Percentiles rank a stretch among this genome's conserved stretches.
Conservation (phyloP, 352 stramenopile species). For the Elongisporangium senticosum region DNA sequence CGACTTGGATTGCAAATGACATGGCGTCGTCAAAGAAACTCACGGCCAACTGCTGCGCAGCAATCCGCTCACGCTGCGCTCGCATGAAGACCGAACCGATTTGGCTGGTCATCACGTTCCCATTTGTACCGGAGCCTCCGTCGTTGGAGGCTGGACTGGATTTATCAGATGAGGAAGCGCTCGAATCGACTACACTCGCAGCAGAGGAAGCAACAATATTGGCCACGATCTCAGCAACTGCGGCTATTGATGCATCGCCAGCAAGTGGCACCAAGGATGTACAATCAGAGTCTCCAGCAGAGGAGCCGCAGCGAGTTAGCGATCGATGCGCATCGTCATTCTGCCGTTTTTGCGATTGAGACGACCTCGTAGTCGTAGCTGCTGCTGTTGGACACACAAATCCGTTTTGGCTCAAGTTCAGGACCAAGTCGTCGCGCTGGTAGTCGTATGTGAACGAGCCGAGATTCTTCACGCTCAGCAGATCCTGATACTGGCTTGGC, state of each 20-base stretch:
- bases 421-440: conserved; percentile 19
- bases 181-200: background rate
- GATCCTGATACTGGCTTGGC: conserved; percentile 19
- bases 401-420: conserved; percentile 18
- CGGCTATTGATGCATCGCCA: too few relatives aligned
- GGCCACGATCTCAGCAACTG: background rate
- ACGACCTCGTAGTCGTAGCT: background rate
- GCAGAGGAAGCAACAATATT: too few relatives aligned
- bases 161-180: background rate
- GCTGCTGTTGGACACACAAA: conserved; percentile 16
- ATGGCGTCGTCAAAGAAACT: conserved; percentile 16
- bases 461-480: conserved; percentile 22
- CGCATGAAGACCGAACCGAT: conserved; percentile 1
- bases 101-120: background rate
- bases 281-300: background rate
- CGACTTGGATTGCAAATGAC: conserved; percentile 8
- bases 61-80: conserved; percentile 11
- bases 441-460: conserved; percentile 22
- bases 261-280: background rate
- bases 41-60: conserved; percentile 14
- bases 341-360: background rate
- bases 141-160: background rate
- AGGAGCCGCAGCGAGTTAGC: background rate
- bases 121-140: background rate
- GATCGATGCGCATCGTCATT: background rate